These are phyloP conservation scores for Plasmodium adleri DNA, from an alignment of 169 alveolate species.

Conservation along the genomic window DNA sequence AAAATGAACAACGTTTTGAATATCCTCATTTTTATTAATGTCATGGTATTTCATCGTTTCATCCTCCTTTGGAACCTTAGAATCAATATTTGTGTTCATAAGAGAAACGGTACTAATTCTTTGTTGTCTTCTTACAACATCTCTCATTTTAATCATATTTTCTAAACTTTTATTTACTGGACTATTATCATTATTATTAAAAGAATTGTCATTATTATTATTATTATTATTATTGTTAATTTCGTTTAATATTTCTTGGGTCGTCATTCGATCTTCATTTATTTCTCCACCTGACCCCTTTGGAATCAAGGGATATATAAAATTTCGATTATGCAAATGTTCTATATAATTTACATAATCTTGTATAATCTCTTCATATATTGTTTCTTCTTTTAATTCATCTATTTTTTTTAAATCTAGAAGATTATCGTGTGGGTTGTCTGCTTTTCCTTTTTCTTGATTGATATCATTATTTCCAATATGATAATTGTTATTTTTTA, in stretches of 20 bases:
- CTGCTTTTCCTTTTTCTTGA: neutral
- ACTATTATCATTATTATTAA: neutral
- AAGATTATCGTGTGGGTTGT: constrained; percentile 7
- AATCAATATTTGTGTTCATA: neutral
- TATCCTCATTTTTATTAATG: constrained; percentile 1
- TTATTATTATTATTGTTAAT: neutral
- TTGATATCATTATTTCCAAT: neutral
- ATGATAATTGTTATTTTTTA: neutral
- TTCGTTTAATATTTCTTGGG: constrained; percentile 37
- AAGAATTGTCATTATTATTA: neutral
- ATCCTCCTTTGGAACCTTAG: neutral
- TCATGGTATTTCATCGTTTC: neutral
- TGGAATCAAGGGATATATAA: constrained; percentile 56
- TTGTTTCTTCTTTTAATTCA: constrained; percentile 33
- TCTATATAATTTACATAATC: constrained; percentile 55
- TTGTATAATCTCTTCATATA: constrained; percentile 52
- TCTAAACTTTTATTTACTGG: neutral
- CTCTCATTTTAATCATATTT: neutral
- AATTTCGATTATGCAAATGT: neutral
- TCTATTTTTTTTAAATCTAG: constrained; percentile 23
- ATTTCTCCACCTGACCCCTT: neutral
- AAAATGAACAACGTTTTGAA: neutral
- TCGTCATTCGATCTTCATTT: constrained; percentile 30
- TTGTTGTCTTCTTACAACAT: neutral
- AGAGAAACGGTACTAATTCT: neutral